Conservation (phyloP, 305 asterid species). For the Galium porrigens region DNA sequence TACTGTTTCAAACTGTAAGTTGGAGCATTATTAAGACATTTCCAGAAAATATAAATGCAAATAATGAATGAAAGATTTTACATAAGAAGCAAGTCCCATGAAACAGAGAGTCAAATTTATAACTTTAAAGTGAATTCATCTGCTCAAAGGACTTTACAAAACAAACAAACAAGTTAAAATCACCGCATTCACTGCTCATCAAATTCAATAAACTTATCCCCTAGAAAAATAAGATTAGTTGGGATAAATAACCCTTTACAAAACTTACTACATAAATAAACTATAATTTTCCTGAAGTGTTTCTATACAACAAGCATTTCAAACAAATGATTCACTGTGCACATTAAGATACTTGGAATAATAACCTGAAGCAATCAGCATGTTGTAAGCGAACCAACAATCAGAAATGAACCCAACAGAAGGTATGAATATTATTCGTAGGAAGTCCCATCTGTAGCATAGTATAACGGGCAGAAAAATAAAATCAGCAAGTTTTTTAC, state of each 20-base stretch:
- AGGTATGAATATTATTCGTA: neutral
- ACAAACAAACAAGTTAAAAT: neutral
- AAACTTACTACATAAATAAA: no score
- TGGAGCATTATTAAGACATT: neutral
- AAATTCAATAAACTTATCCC: neutral
- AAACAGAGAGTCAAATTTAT: neutral
- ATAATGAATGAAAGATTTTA: neutral
- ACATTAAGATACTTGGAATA: neutral
- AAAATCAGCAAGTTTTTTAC: constrained; percentile 24
- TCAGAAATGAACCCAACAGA: neutral
- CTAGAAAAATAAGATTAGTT: neutral
- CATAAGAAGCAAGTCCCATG: neutral
- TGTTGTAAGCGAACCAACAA: neutral
- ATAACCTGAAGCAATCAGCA: neutral
- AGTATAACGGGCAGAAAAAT: neutral
- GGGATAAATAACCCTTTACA: neutral
- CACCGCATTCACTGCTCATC: neutral
- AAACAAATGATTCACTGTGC: neutral
- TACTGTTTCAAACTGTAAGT: constrained; percentile 59
- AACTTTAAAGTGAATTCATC: neutral
- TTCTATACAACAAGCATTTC: neutral
- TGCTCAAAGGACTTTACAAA: no score
- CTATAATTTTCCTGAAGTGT: neutral
- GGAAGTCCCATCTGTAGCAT: neutral
- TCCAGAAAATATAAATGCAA: neutral